These are phyloP conservation scores for Saccharata proteae DNA, from an alignment of 2,329 filamentous ascomycete species.

Conservation along the genomic window DNA sequence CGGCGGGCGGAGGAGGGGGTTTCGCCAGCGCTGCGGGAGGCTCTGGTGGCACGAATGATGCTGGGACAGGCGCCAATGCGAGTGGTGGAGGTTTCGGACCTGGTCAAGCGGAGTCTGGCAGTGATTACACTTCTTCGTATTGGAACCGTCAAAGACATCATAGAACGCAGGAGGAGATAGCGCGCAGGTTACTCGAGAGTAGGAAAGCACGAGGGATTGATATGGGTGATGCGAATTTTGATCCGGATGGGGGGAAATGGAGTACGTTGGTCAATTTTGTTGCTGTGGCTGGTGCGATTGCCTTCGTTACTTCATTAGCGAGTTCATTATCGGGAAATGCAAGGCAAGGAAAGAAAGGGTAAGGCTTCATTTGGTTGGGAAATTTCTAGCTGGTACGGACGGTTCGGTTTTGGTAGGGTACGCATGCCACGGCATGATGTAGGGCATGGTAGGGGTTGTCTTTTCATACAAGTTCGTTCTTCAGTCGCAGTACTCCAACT, in stretches of 20 bases:
- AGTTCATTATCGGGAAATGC: too few species aligned
- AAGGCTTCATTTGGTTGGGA: too few species aligned
- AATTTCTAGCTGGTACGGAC: too few species aligned
- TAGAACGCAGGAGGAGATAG: slow-evolving; percentile 56
- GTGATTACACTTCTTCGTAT: slow-evolving; percentile 52
- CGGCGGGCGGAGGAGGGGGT: slow-evolving; percentile 16
- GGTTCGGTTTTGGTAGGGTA: too few species aligned
- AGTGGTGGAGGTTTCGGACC: slow-evolving; percentile 45
- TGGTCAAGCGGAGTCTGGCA: slow-evolving; percentile 39
- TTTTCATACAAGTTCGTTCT: too few species aligned
- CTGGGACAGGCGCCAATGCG: slow-evolving; percentile 19
- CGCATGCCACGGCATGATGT: too few species aligned
- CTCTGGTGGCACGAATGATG: slow-evolving; percentile 8
- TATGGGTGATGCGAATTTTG: slow-evolving; percentile 9
- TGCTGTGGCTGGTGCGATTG: slow-evolving; percentile 17
- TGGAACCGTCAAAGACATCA: slow-evolving; percentile 67
- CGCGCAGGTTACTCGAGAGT: slow-evolving; percentile 38
- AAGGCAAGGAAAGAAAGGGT: too few species aligned
- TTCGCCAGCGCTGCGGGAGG: slow-evolving; percentile 10
- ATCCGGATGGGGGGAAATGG: slow-evolving; percentile 16
- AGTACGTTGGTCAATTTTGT: slow-evolving; percentile 20
- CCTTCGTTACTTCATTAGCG: too few species aligned
- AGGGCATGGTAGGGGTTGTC: too few species aligned
- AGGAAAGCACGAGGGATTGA: slow-evolving; percentile 14
- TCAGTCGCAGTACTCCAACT: too few species aligned